These are phyloP conservation scores for Halophytophthora batemanensis DNA, from an alignment of 352 stramenopile species.

Conservation along the genomic window DNA sequence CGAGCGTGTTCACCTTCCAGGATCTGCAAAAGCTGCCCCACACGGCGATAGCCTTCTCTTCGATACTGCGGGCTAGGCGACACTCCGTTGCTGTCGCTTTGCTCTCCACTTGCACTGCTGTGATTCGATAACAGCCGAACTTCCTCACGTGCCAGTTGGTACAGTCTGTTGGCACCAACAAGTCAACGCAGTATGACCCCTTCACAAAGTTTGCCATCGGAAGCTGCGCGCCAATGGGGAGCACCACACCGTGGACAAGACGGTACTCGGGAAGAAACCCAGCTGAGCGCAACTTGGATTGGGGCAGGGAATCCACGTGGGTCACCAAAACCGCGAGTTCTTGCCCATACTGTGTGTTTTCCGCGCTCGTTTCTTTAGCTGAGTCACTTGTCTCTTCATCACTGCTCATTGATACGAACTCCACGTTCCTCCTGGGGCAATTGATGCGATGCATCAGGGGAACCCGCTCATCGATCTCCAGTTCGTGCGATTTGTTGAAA, in stretches of 20 bases:
- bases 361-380: background rate
- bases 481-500: constrained; percentile 8
- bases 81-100: background rate
- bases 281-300: constrained; percentile 5
- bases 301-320: constrained; percentile 23
- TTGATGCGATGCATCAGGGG: constrained; percentile 22
- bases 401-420: constrained; percentile 19
- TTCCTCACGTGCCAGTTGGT: constrained; percentile 35
- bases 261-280: constrained; percentile 28
- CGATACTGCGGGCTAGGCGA: constrained; percentile 4
- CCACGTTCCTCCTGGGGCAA: constrained; percentile 20
- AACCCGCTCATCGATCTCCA: constrained; percentile 8
- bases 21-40: constrained; percentile 13
- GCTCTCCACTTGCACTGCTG: constrained; percentile 9
- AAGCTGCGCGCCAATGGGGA: constrained; percentile 17
- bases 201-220: constrained; percentile 7
- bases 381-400: constrained; percentile 7
- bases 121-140: constrained; percentile 30
- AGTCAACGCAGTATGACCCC: constrained; percentile 18
- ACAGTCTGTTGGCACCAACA: constrained; percentile 25
- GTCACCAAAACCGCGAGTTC: constrained; percentile 28
- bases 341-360: background rate
- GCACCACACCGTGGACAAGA: constrained; percentile 32
- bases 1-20: background rate
- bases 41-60: constrained; percentile 12